Evolutionary conservation across 2,329 filamentous ascomycete species (phyloP).

Genomic region (Arachnopeziza araneosa): DNA sequence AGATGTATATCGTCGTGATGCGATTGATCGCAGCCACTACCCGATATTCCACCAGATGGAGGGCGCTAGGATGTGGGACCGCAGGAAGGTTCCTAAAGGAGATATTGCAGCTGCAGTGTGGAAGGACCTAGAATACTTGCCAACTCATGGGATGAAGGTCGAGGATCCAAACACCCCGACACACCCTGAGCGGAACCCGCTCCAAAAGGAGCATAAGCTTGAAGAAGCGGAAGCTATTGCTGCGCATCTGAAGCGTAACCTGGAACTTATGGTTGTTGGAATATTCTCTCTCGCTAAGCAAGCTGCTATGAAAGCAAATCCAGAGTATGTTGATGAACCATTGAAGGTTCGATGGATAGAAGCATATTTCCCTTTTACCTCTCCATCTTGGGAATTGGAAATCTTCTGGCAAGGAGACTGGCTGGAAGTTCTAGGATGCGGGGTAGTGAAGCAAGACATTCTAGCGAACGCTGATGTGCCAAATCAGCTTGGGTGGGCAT

Average conservation of each 20-base stretch:
- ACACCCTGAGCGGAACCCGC: constrained; percentile 73
- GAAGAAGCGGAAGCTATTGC: constrained; percentile 79
- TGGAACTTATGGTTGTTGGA: constrained; percentile 85
- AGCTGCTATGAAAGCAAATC: constrained; percentile 49
- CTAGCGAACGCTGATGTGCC: constrained; percentile 72
- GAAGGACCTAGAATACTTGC: constrained; percentile 65
- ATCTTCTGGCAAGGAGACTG: constrained; percentile 92
- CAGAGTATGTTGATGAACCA: constrained; percentile 56
- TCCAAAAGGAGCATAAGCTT: constrained; percentile 67
- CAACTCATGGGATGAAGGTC: constrained; percentile 68
- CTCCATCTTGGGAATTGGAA: constrained; percentile 91
- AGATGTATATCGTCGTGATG: constrained; percentile 93
- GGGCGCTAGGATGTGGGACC: constrained; percentile 84
- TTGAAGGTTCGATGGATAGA: constrained; percentile 90
- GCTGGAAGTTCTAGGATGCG: constrained; percentile 93
- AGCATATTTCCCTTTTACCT: constrained; percentile 96
- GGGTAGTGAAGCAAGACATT: constrained; percentile 79
- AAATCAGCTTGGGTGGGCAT: constrained; percentile 83
- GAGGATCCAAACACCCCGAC: constrained; percentile 78
- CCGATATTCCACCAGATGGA: constrained; percentile 99
- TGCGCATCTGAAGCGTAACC: constrained; percentile 78
- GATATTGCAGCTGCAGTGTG: constrained; percentile 61
- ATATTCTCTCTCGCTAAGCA: constrained; percentile 75
- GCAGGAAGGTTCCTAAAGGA: constrained; percentile 49
- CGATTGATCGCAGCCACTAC: constrained; percentile 91